Conservation (phyloP, 2,329 filamentous ascomycete species). For the Aspergillus bombycis region DNA sequence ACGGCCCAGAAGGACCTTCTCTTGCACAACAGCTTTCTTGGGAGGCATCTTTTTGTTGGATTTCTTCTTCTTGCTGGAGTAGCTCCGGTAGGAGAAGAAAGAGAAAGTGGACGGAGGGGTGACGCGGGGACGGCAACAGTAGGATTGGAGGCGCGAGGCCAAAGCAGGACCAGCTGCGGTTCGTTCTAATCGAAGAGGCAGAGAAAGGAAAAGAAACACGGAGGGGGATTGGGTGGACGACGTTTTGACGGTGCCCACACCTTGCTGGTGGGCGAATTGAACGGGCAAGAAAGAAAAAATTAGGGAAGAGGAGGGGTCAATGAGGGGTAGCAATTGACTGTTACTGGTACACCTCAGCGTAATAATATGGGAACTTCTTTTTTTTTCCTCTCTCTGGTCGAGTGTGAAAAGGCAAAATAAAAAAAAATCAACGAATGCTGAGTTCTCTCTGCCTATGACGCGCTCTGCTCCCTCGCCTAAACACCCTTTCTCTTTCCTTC, state of each 20-base stretch:
- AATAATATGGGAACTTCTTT: neutral
- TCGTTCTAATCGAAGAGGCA: conserved; percentile 52
- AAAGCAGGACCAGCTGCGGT: conserved; percentile 69
- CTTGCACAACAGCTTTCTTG: conserved; percentile 88
- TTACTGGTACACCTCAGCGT: neutral
- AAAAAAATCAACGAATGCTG: neutral
- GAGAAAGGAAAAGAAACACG: conserved; percentile 58
- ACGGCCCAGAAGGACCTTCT: conserved; percentile 94
- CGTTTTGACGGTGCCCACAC: conserved; percentile 6
- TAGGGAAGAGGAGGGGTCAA: neutral
- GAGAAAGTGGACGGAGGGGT: conserved; percentile 56
- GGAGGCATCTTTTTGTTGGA: conserved; percentile 79
- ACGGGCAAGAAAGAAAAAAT: neutral
- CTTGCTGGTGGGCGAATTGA: conserved; percentile 1
- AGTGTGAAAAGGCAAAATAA: neutral
- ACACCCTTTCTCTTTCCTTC: conserved; percentile 8
- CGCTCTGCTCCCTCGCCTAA: conserved; percentile 3
- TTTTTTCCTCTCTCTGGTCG: neutral
- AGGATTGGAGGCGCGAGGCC: conserved; percentile 31
- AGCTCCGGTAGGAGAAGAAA: conserved; percentile 49
- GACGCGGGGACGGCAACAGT: conserved; percentile 27
- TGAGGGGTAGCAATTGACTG: neutral
- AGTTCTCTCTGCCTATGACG: neutral
- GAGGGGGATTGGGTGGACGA: conserved; percentile 23
- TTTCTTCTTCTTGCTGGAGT: conserved; percentile 62